Evolutionary conservation across 2,329 filamentous ascomycete genomes (phyloP), one percentile per base, ranked within the genome.

Genomic region (Mycogone perniciosa): DNA sequence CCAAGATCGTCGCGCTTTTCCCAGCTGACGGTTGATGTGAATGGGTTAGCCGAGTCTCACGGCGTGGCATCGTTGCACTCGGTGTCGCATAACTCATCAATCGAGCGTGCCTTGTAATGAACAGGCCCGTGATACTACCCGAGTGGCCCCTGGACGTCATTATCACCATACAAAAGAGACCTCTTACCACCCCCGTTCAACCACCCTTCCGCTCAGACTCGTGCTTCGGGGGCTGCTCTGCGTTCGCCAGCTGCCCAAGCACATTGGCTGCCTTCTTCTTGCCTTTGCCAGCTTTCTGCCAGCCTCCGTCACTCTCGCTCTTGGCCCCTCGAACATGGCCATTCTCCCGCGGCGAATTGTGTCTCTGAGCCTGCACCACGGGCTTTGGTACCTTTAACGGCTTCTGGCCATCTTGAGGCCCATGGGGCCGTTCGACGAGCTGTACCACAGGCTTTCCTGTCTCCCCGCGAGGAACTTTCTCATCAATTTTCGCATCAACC

Each of bases 121-220:
- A 45, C 45, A 13, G 44, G 31, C 10, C 30, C 42, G 26, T 35
- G 43, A 42, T 11, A 26, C 31, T 43, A n/a, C 30, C 31, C 31
- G 6, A 31, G 31, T 30, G n/a, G 47, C 31, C 11, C 13, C 13
- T 50, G 31, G 37, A 29, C 41, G 39, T 41, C 41, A 42, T 51
- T 40, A 35, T 49, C 42, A 40, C 31, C 35, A 10, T 31, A 13
- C 35, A 31, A 33, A 35, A 26, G n/a, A 41, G 29, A 29, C 42
- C 38, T 41, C 31, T 31, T 29, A 27, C 11, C 31, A 45, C 40
- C 31, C n/a, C 20, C 27, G 34, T 31, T 77, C 71, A 85, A 44
- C 82, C 82, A 2, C 82, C 82, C 59, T 84, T 85, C 52, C 82
- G 76, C 53, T 85, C 81, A 2, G 75, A 76, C 9, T 79, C 77